Conservation (phyloP, 148 eudicot species). For the Salicornia ramosissima region DNA sequence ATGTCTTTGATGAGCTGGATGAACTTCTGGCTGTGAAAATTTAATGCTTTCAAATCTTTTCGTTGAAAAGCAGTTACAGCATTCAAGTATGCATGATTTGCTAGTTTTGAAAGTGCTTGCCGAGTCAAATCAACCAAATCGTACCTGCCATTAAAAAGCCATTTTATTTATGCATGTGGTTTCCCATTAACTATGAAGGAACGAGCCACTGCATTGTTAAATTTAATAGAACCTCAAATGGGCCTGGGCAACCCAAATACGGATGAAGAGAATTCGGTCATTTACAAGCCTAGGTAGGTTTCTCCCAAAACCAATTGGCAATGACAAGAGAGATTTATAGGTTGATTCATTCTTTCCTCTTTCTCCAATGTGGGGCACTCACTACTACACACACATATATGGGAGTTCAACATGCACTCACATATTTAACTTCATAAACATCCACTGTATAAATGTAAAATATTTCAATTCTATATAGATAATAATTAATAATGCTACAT, state of each 20-base stretch:
- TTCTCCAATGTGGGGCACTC: too few relatives aligned
- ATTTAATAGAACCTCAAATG: background rate
- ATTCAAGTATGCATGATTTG: slow-evolving; percentile 71
- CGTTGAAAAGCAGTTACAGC: slow-evolving; percentile 61
- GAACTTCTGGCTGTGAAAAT: slow-evolving; percentile 45
- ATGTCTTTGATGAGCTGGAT: slow-evolving; percentile 67
- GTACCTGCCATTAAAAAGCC: slow-evolving; percentile 46
- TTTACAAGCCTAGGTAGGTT: too few relatives aligned
- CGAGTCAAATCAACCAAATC: slow-evolving; percentile 97
- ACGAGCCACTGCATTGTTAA: background rate
- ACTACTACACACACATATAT: too few relatives aligned
- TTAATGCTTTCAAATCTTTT: slow-evolving; percentile 48
- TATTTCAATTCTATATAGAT: background rate
- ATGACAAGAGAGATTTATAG: too few relatives aligned
- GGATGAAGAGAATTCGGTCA: too few relatives aligned
- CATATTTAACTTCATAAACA: background rate
- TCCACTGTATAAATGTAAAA: background rate
- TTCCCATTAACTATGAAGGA: background rate
- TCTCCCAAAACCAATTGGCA: too few relatives aligned
- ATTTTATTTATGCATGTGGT: background rate
- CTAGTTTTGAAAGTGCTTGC: slow-evolving; percentile 89
- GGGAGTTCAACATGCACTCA: too few relatives aligned
- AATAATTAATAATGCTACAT: background rate
- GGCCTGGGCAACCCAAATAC: too few relatives aligned
- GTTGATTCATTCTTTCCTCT: too few relatives aligned